These are phyloP conservation scores for Closterium sp. DNA, from an alignment of 139 green algal species.

Conservation along the genomic window DNA sequence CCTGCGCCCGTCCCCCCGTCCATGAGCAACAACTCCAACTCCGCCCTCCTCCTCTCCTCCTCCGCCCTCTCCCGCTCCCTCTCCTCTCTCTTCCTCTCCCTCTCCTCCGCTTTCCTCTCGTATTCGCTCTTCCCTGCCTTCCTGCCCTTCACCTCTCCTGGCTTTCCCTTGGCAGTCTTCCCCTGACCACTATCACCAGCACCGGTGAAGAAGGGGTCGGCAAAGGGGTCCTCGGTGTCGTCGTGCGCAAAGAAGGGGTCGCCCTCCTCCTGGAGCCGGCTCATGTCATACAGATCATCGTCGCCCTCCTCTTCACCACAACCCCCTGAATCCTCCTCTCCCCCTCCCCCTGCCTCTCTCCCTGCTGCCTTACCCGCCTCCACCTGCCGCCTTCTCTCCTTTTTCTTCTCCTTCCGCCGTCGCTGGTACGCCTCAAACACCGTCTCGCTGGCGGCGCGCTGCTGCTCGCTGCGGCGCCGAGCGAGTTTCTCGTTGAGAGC, in stretches of 20 bases:
- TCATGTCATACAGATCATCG: neutral
- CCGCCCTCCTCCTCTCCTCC: constrained; percentile 58
- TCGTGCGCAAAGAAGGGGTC: constrained; percentile 30
- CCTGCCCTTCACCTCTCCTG: neutral
- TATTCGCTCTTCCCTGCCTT: constrained; percentile 3
- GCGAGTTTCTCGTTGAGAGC: constrained; percentile 69
- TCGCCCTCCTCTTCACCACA: constrained; percentile 16
- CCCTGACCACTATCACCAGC: neutral
- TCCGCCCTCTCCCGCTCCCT: constrained; percentile 43
- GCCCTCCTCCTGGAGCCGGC: neutral
- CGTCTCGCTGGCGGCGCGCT: constrained; percentile 64
- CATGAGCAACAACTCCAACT: constrained; percentile 93
- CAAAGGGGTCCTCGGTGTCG: constrained; percentile 32
- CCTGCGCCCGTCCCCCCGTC: constrained; percentile 63
- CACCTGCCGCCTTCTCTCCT: constrained; percentile 32
- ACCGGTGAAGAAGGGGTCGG: constrained; percentile 49
- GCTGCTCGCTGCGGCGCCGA: constrained; percentile 64
- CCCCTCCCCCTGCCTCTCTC: constrained; percentile 32
- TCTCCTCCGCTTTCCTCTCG: constrained; percentile 20
- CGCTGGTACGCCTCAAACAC: constrained; percentile 80
- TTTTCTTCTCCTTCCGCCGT: constrained; percentile 44
- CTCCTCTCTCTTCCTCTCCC: constrained; percentile 23
- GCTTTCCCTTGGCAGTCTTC: neutral
- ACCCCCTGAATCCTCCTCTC: constrained; percentile 49
- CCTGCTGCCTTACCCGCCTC: constrained; percentile 29